Evolutionary conservation across 23 red algal genomes (phyloP).

Genomic region (Pyropia yezoensis): DNA sequence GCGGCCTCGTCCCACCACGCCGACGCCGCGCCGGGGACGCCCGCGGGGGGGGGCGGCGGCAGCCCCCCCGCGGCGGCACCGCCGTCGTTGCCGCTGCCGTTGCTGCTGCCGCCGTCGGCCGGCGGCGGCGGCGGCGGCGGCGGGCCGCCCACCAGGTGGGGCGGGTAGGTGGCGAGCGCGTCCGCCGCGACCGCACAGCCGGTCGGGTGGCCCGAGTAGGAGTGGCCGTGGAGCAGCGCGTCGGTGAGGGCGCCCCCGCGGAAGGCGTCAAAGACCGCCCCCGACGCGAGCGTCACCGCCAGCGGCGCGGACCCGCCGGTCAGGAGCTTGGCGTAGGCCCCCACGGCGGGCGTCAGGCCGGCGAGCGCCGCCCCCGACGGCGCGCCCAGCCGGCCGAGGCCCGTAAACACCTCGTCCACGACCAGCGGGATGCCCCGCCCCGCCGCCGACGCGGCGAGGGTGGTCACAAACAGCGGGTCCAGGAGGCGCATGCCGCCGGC

Average conservation of each 20-base stretch:
- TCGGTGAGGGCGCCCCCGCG: constrained; percentile 37
- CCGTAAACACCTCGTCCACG: constrained; percentile 93
- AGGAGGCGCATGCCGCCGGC: constrained; percentile 96
- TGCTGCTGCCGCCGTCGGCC: too few relatives aligned
- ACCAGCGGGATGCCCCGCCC: constrained; percentile 78
- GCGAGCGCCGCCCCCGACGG: constrained; percentile 41
- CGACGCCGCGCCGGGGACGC: constrained; percentile 1
- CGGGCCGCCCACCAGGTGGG: too few relatives aligned
- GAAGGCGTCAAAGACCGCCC: constrained; percentile 80
- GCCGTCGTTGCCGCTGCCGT: too few relatives aligned
- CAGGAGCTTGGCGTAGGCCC: constrained; percentile 82
- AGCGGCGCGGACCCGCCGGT: constrained; percentile 83
- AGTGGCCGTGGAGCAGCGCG: constrained; percentile 95
- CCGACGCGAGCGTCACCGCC: constrained; percentile 63
- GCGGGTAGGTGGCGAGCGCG: constrained; percentile 38
- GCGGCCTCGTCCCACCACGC: constrained; percentile 56
- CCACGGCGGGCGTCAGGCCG: constrained; percentile 64
- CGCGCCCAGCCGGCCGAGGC: constrained; percentile 76
- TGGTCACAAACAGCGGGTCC: constrained; percentile 70
- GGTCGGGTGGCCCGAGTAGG: constrained; percentile 84
- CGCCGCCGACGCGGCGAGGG: constrained; percentile 50
- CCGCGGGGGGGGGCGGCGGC: neutral
- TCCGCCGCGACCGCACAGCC: constrained; percentile 82
- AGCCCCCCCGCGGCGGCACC: too few relatives aligned
- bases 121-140: too few relatives aligned